These are phyloP conservation scores for Warburgia ugandensis DNA, from an alignment of 164 flowering plant genomes.

Conservation along the genomic window DNA sequence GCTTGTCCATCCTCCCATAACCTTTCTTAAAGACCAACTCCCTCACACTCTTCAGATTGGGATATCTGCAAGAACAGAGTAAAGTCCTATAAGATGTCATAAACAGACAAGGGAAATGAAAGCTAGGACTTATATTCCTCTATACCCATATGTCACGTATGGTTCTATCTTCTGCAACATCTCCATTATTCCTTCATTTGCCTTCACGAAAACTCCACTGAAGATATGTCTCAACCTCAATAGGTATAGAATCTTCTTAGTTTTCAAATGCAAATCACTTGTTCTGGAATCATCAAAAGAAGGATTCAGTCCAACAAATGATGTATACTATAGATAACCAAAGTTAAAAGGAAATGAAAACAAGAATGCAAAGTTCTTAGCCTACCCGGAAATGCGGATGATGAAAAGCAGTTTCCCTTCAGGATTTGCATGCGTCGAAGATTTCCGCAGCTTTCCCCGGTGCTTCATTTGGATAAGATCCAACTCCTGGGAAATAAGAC, in stretches of 20 bases:
- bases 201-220: slow-evolving; percentile 64
- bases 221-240: slow-evolving; percentile 39
- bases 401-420: slow-evolving; percentile 56
- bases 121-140: not conserved
- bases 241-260: slow-evolving; percentile 43
- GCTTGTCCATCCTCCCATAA: slow-evolving; percentile 37
- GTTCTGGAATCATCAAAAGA: slow-evolving; percentile 27
- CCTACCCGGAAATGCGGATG: slow-evolving; percentile 74
- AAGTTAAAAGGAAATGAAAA: not conserved
- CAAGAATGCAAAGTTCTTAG: not conserved
- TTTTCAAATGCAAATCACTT: slow-evolving; percentile 61
- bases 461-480: slow-evolving; percentile 67
- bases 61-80: slow-evolving; percentile 41
- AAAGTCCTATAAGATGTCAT: not conserved
- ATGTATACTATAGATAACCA: too few species aligned
- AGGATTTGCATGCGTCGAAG: slow-evolving; percentile 8
- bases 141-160: slow-evolving; percentile 78
- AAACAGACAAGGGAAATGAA: not conserved
- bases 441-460: slow-evolving; percentile 33
- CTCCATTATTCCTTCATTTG: slow-evolving; percentile 41
- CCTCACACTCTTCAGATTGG: slow-evolving; percentile 66
- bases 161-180: slow-evolving; percentile 71
- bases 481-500: slow-evolving; percentile 39
- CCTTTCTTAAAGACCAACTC: slow-evolving; percentile 89
- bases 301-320: slow-evolving; percentile 5